Percentiles rank a stretch among this genome's conserved stretches.
Evolutionary conservation across 306 rosid genomes (phyloP).

Genomic region (Casuarina glauca): DNA sequence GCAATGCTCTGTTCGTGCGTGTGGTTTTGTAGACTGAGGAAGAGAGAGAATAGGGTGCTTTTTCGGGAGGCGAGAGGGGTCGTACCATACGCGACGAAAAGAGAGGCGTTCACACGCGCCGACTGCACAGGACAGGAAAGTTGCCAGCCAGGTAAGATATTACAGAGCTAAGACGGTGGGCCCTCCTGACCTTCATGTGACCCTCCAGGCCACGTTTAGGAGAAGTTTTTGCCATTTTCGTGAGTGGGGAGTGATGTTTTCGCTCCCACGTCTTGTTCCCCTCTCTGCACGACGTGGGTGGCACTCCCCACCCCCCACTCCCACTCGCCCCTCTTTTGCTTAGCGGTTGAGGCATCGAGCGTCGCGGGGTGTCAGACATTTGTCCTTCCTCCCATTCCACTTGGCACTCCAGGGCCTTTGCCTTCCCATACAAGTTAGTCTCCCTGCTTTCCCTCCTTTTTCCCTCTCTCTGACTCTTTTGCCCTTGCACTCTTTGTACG

Average conservation of each 20-base stretch:
- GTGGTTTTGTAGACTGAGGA: background rate
- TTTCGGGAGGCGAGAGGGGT: background rate
- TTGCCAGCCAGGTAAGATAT: slow-evolving; percentile 1
- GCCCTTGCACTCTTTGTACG: background rate
- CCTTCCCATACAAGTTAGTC: background rate
- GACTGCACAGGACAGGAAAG: background rate
- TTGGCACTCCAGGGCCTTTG: background rate
- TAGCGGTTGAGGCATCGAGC: slow-evolving; percentile 33
- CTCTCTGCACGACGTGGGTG: background rate
- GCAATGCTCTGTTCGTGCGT: too few relatives aligned
- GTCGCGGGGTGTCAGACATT: background rate
- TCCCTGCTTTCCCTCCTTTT: background rate
- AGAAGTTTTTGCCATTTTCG: background rate
- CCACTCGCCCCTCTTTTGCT: slow-evolving; percentile 29
- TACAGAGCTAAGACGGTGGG: background rate
- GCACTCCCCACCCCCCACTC: slow-evolving; percentile 3
- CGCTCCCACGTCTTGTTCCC: too few relatives aligned
- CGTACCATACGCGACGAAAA: background rate
- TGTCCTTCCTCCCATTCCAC: background rate
- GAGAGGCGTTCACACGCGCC: background rate
- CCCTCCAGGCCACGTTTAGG: background rate
- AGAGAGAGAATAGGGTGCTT: background rate
- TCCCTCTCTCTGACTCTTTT: background rate
- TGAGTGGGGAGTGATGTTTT: background rate
- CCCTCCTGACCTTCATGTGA: background rate